Conservation (phyloP, 345 rosid genomes). For the Eucalyptus erythrocorys region DNA sequence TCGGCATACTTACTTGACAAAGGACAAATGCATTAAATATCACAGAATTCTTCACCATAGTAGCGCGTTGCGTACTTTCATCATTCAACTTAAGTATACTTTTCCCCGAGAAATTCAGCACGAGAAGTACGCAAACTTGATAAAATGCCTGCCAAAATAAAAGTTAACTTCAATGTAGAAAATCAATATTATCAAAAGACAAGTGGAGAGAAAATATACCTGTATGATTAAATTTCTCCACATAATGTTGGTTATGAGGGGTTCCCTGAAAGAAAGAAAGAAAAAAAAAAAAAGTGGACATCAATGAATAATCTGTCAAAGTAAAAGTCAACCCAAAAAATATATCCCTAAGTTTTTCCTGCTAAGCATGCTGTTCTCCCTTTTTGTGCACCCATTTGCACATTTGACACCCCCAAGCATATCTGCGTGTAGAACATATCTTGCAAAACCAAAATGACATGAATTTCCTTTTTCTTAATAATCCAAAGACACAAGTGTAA, state of each 20-base stretch:
- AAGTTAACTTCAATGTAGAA: background rate
- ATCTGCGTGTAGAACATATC: background rate
- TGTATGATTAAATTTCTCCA: conserved; percentile 10
- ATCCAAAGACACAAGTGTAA: background rate
- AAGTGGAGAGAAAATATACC: conserved; percentile 1
- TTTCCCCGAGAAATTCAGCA: conserved; percentile 2
- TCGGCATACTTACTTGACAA: background rate
- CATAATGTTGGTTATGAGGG: conserved; percentile 7
- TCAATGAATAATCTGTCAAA: background rate
- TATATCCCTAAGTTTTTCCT: background rate
- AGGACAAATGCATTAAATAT: conserved; percentile 9
- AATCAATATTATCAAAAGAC: background rate
- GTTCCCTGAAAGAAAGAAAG: conserved; percentile 10
- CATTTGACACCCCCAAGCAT: background rate
- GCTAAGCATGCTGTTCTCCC: background rate
- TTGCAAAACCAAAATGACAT: background rate
- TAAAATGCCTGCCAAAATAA: conserved; percentile 37
- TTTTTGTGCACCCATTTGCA: background rate
- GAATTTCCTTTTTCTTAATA: background rate
- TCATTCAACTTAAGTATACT: conserved; percentile 1
- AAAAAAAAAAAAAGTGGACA: background rate
- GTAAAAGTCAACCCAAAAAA: background rate
- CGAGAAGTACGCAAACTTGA: conserved; percentile 3
- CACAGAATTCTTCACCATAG: conserved; percentile 1
- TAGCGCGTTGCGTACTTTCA: conserved; percentile 8